These are phyloP conservation scores for Bretziella fagacearum DNA, from an alignment of 2,329 filamentous ascomycete genomes.

Conservation along the genomic window DNA sequence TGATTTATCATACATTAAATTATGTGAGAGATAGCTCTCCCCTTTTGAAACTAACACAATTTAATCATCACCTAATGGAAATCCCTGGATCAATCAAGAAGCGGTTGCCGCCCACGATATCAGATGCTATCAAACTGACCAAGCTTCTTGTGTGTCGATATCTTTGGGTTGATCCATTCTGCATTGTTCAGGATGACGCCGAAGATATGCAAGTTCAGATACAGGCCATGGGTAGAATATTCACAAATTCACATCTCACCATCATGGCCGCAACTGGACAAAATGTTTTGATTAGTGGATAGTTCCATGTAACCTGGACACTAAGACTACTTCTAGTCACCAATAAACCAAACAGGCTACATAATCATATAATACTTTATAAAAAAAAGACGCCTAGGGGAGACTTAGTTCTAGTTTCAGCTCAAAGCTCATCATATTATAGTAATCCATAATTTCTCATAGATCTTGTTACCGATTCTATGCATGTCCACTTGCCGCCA, in stretches of 20 bases:
- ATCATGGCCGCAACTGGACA: conserved; percentile 1
- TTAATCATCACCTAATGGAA: not conserved
- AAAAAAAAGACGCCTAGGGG: too few species aligned
- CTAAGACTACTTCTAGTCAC: too few species aligned
- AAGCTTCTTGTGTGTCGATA: not conserved
- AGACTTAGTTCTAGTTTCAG: too few species aligned
- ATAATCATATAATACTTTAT: too few species aligned
- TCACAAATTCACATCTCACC: not conserved
- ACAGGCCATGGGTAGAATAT: not conserved
- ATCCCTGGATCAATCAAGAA: not conserved
- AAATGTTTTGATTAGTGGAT: too few species aligned
- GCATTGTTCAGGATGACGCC: not conserved
- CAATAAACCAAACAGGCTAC: too few species aligned
- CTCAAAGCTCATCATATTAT: too few species aligned
- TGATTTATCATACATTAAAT: too few species aligned
- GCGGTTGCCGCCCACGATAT: not conserved
- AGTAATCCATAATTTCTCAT: too few species aligned
- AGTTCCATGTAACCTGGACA: too few species aligned
- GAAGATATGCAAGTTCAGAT: not conserved
- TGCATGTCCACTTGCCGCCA: conserved; percentile 1
- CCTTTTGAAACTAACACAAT: not conserved
- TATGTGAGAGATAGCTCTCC: too few species aligned
- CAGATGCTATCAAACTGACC: not conserved
- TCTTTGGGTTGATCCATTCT: conserved; percentile 5
- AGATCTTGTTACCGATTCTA: too few species aligned